Evolutionary conservation across 108 stramenopile species (phyloP), one percentile per base, ranked within the genome.

Genomic region (Seminavis robusta): DNA sequence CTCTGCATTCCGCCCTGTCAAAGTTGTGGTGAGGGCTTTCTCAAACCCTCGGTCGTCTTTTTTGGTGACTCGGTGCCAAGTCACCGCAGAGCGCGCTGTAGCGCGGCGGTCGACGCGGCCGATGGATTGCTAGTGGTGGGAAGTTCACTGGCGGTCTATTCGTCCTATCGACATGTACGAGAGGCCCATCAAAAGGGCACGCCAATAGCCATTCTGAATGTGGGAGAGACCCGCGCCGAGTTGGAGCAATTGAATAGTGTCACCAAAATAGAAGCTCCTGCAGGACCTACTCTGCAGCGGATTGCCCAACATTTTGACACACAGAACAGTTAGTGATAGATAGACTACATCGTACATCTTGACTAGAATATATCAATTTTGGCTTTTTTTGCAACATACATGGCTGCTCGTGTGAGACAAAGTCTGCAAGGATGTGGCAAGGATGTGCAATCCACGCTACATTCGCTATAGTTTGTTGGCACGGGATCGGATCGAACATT

Each of bases 11-110:
- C 95, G 9, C 57, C 62, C 2, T 98, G 96, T 57, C 20, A 45
- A 11, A 28, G 31, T 16, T 98, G 96, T 47, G 89, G 76, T 6
- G 65, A 8, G 10, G 86, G 90, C n/a, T 81, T 95, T 37, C 69
- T 93, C 50, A 97, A 95, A 73, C 95, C 96, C 0, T 88, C 83
- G 25, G 94, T 97, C n/a, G 92, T 95, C 15, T 97, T 97, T 59
- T 95, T 94, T 49, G 96, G 96, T 6, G 96, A 94, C 64, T 63
- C 67, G 15, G 84, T 97, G n/a, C 91, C 93, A 21, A 30, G 60
- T 24, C 52, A 71, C n/a, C 70, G 92, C 4, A 83, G 87, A 0
- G 56, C 71, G 5, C 53, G 62, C 8, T 85, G 84, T 32, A 57
- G 72, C 26, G 76, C 68, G 0, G 86, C 89, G 2, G 79, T 95